A percentile compares a stretch with the other conserved stretches of the same genome.
Evolutionary conservation across 371 early-diverging fungal genomes (phyloP).

Genomic region (Haplosporangium sp.): DNA sequence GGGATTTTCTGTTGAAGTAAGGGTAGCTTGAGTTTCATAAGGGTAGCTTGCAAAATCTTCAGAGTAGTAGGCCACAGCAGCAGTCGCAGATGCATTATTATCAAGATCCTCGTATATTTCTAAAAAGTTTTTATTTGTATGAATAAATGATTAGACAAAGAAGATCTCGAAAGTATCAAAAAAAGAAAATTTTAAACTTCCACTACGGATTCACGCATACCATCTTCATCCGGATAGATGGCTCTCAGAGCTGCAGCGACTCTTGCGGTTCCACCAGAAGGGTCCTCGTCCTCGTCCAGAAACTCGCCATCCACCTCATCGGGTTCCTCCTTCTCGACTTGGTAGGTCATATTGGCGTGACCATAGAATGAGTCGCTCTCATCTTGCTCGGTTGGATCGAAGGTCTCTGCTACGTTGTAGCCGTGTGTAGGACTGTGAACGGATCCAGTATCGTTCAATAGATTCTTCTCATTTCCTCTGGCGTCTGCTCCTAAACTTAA

Average conservation of each 20-base stretch:
- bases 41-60: background rate
- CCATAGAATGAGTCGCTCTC: too few relatives aligned
- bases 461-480: too few relatives aligned
- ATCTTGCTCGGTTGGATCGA: too few relatives aligned
- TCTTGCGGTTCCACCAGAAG: slow-evolving; percentile 3
- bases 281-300: background rate
- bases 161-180: background rate
- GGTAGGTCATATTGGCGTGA: too few relatives aligned
- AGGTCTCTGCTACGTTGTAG: too few relatives aligned
- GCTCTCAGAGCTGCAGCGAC: slow-evolving; percentile 20
- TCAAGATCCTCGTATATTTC: background rate
- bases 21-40: background rate
- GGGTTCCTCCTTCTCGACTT: background rate
- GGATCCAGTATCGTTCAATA: too few relatives aligned
- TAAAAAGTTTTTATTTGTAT: too few relatives aligned
- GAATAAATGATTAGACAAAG: background rate
- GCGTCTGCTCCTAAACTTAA: too few relatives aligned
- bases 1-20: background rate
- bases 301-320: background rate
- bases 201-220: background rate
- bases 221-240: slow-evolving; percentile 4
- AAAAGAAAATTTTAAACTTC: background rate
- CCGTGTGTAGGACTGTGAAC: too few relatives aligned
- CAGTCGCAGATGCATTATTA: background rate
- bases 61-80: background rate